Base-by-base conservation (phyloP, 768 basidiomycete species). In the Grammothele lineata region DNA sequence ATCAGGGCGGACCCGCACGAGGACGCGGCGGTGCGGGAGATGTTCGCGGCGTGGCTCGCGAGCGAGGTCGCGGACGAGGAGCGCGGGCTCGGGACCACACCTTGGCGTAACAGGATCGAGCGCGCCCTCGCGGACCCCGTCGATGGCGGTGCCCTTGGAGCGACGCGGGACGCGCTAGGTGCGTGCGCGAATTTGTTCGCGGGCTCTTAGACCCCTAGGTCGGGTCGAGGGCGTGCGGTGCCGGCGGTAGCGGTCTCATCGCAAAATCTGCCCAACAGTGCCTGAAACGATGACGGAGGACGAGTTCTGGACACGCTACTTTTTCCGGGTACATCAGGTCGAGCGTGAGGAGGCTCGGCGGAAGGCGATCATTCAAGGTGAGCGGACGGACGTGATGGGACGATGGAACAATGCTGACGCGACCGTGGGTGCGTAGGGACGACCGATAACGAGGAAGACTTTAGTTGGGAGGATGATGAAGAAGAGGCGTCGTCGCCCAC, bases 391-490 rank as follows among this genome's bases (percentile, higher is more conserved):
- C 24, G 9, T 44, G 43, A 24, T 18, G 18, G 19, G 33, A 26
- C 8, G 1, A 35, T 27, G 26, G 22, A 18, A 26, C 42, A 34
- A 24, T 36, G 14, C 21, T 40, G 55, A 27, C 10, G 37, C 27
- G 8, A 14, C 27, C 27, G 8, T 7, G 7, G 35, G 36, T 40
- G 49, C 40, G 47, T 52, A 83, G 81, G 75, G n/a, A 71, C 81
- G 3, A 64, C 71, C 7, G 80, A 85, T 47, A 79, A 75, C 22
- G 92, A 95, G 37, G 92, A 94, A 26, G 85, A 90, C 48, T 92
- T 95, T 65, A 87, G 80, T 57, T 95, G 92, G 92, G 92, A 93
- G 61, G 90, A 90, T 45, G 81, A 84, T 41, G 91, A 93, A n/a
- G 89, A 91, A n/a, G 85, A 87, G 27, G 54, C 62, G 32, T 53